A percentile compares a stretch with the other conserved stretches of the same genome.
Conservation (phyloP, 2,329 filamentous ascomycete genomes). For the Diaporthe sp. region DNA sequence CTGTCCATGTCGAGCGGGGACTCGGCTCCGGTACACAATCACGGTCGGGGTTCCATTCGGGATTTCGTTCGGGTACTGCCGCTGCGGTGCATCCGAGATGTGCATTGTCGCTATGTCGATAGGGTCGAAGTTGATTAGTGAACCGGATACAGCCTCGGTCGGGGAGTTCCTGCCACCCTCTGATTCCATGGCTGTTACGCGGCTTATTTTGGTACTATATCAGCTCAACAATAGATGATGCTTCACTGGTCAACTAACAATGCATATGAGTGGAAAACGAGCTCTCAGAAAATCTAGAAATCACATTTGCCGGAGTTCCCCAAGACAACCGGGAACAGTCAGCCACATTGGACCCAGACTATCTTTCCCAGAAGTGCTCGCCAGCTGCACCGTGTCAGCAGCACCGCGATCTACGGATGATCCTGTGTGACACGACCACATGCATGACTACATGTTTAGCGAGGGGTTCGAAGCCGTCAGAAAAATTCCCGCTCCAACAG, state of each 20-base stretch:
- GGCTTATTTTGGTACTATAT: too few relatives aligned
- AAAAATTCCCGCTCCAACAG: neutral
- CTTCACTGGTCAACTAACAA: neutral
- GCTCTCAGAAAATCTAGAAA: neutral
- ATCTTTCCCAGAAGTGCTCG: neutral
- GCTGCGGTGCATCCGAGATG: neutral
- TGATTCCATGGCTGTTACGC: too few relatives aligned
- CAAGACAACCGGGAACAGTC: neutral
- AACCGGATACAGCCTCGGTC: too few relatives aligned
- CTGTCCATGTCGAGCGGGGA: constrained; percentile 6
- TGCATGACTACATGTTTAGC: neutral
- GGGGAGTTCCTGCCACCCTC: too few relatives aligned
- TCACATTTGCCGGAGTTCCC: neutral
- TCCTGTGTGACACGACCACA: neutral
- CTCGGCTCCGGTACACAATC: constrained; percentile 11
- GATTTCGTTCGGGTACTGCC: neutral
- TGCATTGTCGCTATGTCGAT: neutral
- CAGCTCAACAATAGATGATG: neutral
- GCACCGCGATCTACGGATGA: too few relatives aligned
- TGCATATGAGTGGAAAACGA: neutral
- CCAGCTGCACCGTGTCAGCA: neutral
- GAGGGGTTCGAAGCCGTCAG: neutral
- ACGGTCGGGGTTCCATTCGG: neutral
- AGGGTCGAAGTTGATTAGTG: neutral
- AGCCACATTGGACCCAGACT: neutral